Evolutionary conservation across 306 rosid genomes (phyloP), one percentile per base, ranked within the genome.

Genomic region (Rosa persica): DNA sequence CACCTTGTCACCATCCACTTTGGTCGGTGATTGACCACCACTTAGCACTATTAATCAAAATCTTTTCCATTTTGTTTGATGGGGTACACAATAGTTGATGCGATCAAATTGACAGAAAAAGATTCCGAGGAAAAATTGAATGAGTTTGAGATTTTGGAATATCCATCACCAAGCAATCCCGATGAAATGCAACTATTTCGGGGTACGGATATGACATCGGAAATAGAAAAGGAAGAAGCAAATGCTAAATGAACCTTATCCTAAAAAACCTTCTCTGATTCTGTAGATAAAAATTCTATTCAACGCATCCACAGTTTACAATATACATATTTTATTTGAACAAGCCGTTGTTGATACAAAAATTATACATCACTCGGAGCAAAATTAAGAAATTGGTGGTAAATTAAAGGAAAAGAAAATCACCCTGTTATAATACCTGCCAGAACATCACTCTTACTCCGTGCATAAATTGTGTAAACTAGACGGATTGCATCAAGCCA

Each of bases 401-500:
- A 34, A 15, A 15, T 12, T 6, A 77, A 72, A 6, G 12, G 7
- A 38, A 20, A 23, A 2, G 12, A 25, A 17, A 10, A 44, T 94
- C 90, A 94, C 49, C 90, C 94, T 38, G 98, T 79, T 79, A 89
- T 83, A 51, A 96, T 90, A 76, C 98, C 98, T 6, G 98, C 97
- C 81, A 93, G 87, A 72, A 93, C 98, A 68, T 93, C 98, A 74
- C 90, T 90, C 85, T 93, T 96, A 73, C 95, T 87, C 40, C 99
- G 94, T 25, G 93, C 99, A 69, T 90, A 91, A 70, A 93, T 96
- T 12, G 99, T 93, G 85, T 96, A 96, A 43, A 96, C 99, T 62
- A 93, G 83, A 79, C 98, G 95, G 82, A 96, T 78, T 78, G 97
- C 99, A 85, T 96, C 99, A 70, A 93, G 88, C 99, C 99, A 96